Conservation (phyloP, 805 yeast species). For the Metschnikowia vanudenii region DNA sequence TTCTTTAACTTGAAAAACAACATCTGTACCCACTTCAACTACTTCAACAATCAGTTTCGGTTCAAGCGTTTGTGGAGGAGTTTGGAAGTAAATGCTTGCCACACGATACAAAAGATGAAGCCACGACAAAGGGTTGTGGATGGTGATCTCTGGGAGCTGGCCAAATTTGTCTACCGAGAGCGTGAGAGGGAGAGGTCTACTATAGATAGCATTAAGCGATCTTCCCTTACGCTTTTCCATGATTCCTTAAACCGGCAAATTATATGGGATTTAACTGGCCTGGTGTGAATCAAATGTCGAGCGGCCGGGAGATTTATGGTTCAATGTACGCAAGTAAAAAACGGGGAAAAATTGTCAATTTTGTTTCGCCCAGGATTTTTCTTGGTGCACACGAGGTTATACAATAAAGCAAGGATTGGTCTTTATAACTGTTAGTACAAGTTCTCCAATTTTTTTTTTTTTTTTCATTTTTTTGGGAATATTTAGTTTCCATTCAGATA, state of each 20-base stretch:
- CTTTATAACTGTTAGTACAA: conserved; percentile 7
- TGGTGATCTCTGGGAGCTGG: conserved; percentile 51
- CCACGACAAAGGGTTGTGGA: conserved; percentile 72
- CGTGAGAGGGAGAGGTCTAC: conserved; percentile 59
- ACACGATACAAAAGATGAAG: conserved; percentile 41
- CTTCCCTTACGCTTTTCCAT: conserved; percentile 36
- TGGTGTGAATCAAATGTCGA: too few species aligned
- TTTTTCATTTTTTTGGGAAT: not conserved
- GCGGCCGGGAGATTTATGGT: conserved; percentile 3
- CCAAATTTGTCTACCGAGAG: conserved; percentile 36
- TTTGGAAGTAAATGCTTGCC: conserved; percentile 16
- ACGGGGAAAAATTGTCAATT: not conserved
- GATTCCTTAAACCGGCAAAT: not conserved
- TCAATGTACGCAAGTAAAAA: not conserved
- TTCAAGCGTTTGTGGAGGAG: conserved; percentile 27
- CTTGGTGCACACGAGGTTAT: not conserved
- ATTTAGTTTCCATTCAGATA: conserved; percentile 60
- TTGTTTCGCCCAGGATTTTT: not conserved
- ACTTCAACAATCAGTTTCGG: conserved; percentile 24
- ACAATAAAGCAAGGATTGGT: not conserved
- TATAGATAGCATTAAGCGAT: conserved; percentile 31
- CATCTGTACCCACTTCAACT: conserved; percentile 16
- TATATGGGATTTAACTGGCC: not conserved
- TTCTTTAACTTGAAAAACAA: conserved; percentile 41
- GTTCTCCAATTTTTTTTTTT: not conserved